Conservation (phyloP, 2,329 filamentous ascomycete species). For the Dissoconium aciculare region DNA sequence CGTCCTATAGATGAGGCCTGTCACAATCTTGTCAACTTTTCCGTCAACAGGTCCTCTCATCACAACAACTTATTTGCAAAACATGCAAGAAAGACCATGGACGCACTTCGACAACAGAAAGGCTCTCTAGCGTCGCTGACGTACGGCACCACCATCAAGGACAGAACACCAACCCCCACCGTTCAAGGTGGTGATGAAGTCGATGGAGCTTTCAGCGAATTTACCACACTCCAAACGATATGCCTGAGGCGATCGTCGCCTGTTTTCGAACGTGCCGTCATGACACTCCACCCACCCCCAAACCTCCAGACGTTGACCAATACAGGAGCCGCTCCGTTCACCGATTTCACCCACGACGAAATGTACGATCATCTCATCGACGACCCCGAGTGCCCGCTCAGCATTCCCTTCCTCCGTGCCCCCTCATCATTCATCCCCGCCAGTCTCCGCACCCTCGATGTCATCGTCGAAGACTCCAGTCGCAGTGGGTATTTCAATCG, state of each 20-base stretch:
- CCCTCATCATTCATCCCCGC: neutral
- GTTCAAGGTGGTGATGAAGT: constrained; percentile 2
- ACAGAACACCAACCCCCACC: constrained; percentile 4
- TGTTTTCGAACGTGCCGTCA: constrained; percentile 13
- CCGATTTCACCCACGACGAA: constrained; percentile 5
- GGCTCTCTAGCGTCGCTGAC: constrained; percentile 9
- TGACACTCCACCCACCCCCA: constrained; percentile 11
- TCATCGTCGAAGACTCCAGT: constrained; percentile 1
- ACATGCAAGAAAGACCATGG: constrained; percentile 6
- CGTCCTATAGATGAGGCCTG: constrained; percentile 8
- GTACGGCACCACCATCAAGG: constrained; percentile 9
- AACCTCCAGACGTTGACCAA: constrained; percentile 7
- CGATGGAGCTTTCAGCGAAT: constrained; percentile 11
- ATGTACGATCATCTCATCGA: neutral
- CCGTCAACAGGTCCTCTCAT: constrained; percentile 5
- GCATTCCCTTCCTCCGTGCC: constrained; percentile 1
- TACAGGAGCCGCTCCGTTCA: constrained; percentile 6
- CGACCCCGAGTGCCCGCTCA: neutral
- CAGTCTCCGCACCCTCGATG: neutral
- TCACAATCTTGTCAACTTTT: constrained; percentile 11
- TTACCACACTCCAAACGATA: constrained; percentile 8
- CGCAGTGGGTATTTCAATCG: too few species aligned
- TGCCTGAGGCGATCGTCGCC: constrained; percentile 9
- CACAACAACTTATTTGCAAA: constrained; percentile 12
- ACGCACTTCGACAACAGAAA: constrained; percentile 11